Conservation (phyloP, 2,329 filamentous ascomycete species). For the Claviceps quebecensis region DNA sequence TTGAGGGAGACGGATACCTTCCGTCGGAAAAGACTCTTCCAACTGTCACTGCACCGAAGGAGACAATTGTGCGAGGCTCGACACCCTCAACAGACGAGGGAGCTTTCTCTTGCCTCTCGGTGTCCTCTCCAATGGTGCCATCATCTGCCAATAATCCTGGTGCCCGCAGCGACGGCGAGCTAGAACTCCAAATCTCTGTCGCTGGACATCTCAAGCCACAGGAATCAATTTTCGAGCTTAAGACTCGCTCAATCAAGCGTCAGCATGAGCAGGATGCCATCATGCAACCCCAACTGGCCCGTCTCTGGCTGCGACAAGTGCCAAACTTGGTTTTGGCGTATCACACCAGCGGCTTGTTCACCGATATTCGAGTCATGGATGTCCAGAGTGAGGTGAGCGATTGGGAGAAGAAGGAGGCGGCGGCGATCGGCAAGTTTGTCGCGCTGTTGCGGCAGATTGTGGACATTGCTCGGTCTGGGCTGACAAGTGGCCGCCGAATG, state of each 20-base stretch:
- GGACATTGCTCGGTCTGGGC: not conserved
- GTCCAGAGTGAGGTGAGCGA: not conserved
- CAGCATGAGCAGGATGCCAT: constrained; percentile 15
- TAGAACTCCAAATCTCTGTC: constrained; percentile 7
- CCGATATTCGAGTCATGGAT: not conserved
- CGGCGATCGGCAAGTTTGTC: not conserved
- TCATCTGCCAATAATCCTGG: not conserved
- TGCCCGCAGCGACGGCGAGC: constrained; percentile 8
- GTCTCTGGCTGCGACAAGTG: constrained; percentile 27
- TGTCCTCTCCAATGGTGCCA: not conserved
- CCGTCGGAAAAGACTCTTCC: not conserved
- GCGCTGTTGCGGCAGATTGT: not conserved
- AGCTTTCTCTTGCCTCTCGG: not conserved
- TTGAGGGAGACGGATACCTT: constrained; percentile 17
- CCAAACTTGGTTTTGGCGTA: constrained; percentile 27
- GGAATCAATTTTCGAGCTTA: constrained; percentile 26
- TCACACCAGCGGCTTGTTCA: constrained; percentile 12
- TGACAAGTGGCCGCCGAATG: not conserved
- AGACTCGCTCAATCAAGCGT: constrained; percentile 23
- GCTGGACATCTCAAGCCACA: constrained; percentile 10
- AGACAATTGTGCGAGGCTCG: not conserved
- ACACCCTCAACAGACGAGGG: not conserved
- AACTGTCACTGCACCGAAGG: not conserved
- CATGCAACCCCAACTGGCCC: constrained; percentile 21
- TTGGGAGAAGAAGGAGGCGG: not conserved